Evolutionary conservation across 169 alveolate species (phyloP).

Genomic region (Plasmodium sp.): DNA sequence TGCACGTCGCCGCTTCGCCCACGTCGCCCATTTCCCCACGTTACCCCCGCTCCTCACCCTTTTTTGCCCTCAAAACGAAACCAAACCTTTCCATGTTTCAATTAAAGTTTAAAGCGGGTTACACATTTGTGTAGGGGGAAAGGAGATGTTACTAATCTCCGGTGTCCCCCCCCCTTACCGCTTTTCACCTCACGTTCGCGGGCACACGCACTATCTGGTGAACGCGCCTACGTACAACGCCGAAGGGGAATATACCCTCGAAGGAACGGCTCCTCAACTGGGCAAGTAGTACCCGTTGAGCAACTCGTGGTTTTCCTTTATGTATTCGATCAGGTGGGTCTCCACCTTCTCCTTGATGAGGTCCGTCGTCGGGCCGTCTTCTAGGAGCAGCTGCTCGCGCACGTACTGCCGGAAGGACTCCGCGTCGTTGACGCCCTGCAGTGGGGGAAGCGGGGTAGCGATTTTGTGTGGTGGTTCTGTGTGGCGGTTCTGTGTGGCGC

Average conservation of each 20-base stretch:
- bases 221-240: neutral
- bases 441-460: neutral
- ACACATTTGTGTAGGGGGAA: neutral
- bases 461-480: too few relatives aligned
- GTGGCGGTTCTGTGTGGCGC: too few relatives aligned
- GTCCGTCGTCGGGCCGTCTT: neutral
- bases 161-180: neutral
- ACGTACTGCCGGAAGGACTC: constrained; percentile 8
- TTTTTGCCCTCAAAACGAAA: neutral
- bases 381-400: neutral
- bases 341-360: constrained; percentile 22
- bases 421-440: constrained; percentile 11
- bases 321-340: constrained; percentile 7
- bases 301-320: constrained; percentile 19
- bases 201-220: neutral
- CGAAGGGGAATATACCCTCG: neutral
- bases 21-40: neutral
- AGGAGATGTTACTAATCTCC: neutral
- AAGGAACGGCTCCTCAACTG: neutral
- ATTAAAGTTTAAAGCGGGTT: too few relatives aligned
- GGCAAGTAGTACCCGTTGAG: constrained; percentile 48
- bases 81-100: neutral
- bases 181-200: neutral
- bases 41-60: neutral
- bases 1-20: neutral